Percentiles rank a stretch among this genome's conserved stretches.
These are phyloP conservation scores for Penicillium dipodomyicola DNA, from an alignment of 495 filamentous ascomycete genomes.

Conservation along the genomic window DNA sequence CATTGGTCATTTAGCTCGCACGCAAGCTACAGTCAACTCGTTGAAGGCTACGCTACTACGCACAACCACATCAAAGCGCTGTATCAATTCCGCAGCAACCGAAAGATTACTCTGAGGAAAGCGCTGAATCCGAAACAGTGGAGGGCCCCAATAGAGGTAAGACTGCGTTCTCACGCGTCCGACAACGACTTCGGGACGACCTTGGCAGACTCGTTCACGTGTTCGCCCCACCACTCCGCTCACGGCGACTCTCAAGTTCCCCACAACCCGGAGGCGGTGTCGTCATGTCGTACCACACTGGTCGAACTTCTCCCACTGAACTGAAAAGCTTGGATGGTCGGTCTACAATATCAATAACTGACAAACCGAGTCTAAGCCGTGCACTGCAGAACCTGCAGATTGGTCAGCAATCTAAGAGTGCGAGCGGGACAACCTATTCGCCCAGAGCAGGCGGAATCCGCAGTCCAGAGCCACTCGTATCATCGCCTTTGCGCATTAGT, in stretches of 20 bases:
- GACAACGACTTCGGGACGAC: too few relatives aligned
- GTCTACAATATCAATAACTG: not conserved
- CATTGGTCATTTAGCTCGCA: too few relatives aligned
- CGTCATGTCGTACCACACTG: conserved; percentile 31
- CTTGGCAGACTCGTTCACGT: too few relatives aligned
- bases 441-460: conserved; percentile 16
- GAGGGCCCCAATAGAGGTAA: too few relatives aligned
- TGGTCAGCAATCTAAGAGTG: conserved; percentile 42
- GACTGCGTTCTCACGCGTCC: too few relatives aligned
- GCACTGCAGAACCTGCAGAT: conserved; percentile 20
- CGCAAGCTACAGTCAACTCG: too few relatives aligned
- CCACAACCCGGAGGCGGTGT: conserved; percentile 34
- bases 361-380: conserved; percentile 15
- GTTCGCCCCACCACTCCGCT: too few relatives aligned
- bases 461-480: conserved; percentile 24
- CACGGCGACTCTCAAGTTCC: conserved; percentile 9
- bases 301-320: conserved; percentile 17
- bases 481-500: conserved; percentile 28
- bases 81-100: too few relatives aligned
- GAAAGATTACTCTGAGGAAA: too few relatives aligned
- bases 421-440: conserved; percentile 32
- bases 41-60: too few relatives aligned
- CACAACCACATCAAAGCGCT: too few relatives aligned
- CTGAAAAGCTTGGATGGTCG: conserved; percentile 2
- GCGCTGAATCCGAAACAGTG: too few relatives aligned